These are phyloP conservation scores for Fonsecaea nubica DNA, from an alignment of 2,329 filamentous ascomycete species.

Conservation along the genomic window DNA sequence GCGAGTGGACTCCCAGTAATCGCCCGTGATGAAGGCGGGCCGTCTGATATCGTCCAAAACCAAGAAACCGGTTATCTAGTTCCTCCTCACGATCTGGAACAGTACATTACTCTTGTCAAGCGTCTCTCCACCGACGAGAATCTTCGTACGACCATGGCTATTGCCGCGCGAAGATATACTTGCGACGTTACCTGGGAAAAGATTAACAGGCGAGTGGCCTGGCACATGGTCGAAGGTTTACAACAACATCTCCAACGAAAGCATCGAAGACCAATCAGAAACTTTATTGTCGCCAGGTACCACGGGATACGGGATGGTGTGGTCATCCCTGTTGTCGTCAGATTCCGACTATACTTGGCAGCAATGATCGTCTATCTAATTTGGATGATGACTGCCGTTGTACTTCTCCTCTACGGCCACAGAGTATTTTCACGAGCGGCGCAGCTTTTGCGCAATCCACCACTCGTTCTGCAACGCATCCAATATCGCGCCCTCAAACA, in stretches of 20 bases:
- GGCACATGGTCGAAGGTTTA: constrained; percentile 63
- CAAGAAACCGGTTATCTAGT: constrained; percentile 67
- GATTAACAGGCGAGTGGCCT: constrained; percentile 73
- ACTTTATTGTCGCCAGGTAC: constrained; percentile 39
- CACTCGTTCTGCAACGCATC: constrained; percentile 17
- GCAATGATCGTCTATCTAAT: constrained; percentile 46
- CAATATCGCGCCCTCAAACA: constrained; percentile 21
- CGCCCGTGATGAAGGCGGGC: constrained; percentile 72
- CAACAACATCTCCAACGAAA: constrained; percentile 42
- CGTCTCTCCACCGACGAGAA: constrained; percentile 56
- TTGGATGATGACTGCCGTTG: constrained; percentile 49
- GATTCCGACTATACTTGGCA: constrained; percentile 42
- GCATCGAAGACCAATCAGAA: constrained; percentile 33
- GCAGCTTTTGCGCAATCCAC: constrained; percentile 19
- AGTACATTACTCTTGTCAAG: constrained; percentile 63
- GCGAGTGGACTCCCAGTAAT: constrained; percentile 73
- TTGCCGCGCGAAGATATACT: constrained; percentile 61
- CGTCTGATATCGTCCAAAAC: constrained; percentile 69
- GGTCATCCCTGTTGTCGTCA: constrained; percentile 40
- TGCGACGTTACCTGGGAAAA: constrained; percentile 72
- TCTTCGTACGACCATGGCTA: constrained; percentile 56
- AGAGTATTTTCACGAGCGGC: constrained; percentile 23
- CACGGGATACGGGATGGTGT: constrained; percentile 30
- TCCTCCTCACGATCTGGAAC: constrained; percentile 63
- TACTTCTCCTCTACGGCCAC: constrained; percentile 47